phyloP scores from a whole-genome alignment of 164 flowering plant species.

The grape (Vitis vinifera) region DNA sequence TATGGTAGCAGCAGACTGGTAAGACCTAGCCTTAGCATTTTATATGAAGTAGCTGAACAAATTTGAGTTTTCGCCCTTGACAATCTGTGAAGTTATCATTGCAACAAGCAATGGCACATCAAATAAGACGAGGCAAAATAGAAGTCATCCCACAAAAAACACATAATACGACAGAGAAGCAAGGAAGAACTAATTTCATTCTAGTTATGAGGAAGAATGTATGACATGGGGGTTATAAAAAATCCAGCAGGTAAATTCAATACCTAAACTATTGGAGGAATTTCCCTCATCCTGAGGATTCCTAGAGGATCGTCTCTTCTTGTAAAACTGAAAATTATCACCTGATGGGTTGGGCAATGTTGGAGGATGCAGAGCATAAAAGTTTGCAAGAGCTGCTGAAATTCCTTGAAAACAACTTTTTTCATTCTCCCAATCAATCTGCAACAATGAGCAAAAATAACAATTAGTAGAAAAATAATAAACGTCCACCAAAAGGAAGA shows the following conservation, averaged over 20 bases:
- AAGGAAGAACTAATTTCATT: too few species aligned
- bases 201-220: too few species aligned
- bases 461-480: not conserved
- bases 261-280: constrained; percentile 30
- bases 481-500: too few species aligned
- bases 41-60: too few species aligned
- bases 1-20: too few species aligned
- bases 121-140: too few species aligned
- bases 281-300: constrained; percentile 24
- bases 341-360: constrained; percentile 89
- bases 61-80: too few species aligned
- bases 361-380: constrained; percentile 93
- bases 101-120: too few species aligned
- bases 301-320: constrained; percentile 30
- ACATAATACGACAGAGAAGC: too few species aligned
- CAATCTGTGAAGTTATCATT: too few species aligned
- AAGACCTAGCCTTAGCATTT: too few species aligned
- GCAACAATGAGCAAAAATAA: constrained; percentile 8
- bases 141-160: too few species aligned
- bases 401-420: constrained; percentile 73
- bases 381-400: constrained; percentile 82
- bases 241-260: not conserved
- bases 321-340: constrained; percentile 69
- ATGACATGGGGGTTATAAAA: not conserved
- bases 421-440: constrained; percentile 95